Base-by-base conservation (phyloP, 306 rosid species). In the Corylus heterophylla region DNA sequence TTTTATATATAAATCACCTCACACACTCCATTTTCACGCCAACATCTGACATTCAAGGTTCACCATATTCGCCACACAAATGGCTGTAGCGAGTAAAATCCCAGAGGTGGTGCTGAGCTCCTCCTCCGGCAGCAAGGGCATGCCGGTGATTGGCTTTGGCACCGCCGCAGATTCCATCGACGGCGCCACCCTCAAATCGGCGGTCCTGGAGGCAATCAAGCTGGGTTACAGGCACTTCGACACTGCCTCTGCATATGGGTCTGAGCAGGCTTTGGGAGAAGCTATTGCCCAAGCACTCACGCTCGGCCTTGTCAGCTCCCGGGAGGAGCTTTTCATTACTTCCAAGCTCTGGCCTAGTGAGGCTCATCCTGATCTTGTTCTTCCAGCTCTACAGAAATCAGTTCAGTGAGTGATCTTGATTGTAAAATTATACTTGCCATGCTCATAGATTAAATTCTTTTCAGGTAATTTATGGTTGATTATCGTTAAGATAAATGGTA, bases 151-250 rank as follows among this genome's bases (percentile, higher is more conserved):
- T 49, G 75, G 75, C 42, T 45, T 50, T 0, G 75, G 75, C 75
- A 50, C 75, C 2, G 75, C 75, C 0, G 58, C 45, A 9, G 75
- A 47, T 13, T 49, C 44, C 59, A 51, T 49, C 2, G 42, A 47
- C 4, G 31, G 58, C 6, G 10, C 59, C 75, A 71, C 61, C 69
- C 13, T 62, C 16, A 50, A 20, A 50, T 25, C 56, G 10, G 75
- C 75, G 0, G 59, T 49, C 11, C 52, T 49, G 25, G 75, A 71
- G 59, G 20, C 75, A 4, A 50, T 71, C 59, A 71, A 71, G 59
- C 44, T 50, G 6, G 75, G 75, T 71, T 71, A 71, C 44, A 48
- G 59, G 44, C 75, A 71, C 35, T 71, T 71, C 12, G 75, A 71
- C 16, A 71, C 75, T 5, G 75, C 75, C 22, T 25, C 44, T 4